Percentiles rank a stretch among this genome's conserved stretches.
phyloP scores from a whole-genome alignment of 345 rosid species.

The Abelmoschus esculentus region DNA sequence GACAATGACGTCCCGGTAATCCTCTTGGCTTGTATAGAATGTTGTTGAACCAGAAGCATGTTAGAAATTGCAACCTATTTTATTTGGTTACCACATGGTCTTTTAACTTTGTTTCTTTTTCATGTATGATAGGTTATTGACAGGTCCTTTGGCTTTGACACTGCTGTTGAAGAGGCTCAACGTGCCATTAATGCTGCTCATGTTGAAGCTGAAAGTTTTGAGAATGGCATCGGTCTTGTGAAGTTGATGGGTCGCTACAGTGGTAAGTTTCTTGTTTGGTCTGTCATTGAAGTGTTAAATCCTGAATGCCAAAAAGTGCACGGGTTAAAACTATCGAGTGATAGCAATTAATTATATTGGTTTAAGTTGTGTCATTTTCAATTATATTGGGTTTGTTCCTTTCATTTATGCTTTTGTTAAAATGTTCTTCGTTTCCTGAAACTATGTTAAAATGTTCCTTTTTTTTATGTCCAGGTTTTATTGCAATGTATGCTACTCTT shows the following conservation, averaged over 20 bases:
- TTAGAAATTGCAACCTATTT: conserved; percentile 2
- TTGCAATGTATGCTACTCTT: conserved; percentile 83
- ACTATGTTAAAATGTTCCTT: neutral
- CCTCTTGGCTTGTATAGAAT: neutral
- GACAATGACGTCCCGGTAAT: conserved; percentile 64
- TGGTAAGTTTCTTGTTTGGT: conserved; percentile 39
- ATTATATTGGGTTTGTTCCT: neutral
- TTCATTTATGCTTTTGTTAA: neutral
- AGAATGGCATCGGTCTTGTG: conserved; percentile 86
- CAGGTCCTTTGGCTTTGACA: conserved; percentile 83
- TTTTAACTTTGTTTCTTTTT: neutral
- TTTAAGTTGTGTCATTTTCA: too few relatives aligned
- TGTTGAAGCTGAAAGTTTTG: conserved; percentile 76
- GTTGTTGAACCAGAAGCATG: neutral
- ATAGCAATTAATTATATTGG: too few relatives aligned
- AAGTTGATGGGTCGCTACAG: conserved; percentile 89
- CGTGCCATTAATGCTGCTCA: conserved; percentile 91
- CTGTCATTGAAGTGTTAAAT: conserved; percentile 2
- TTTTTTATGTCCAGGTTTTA: conserved; percentile 42
- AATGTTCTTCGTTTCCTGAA: neutral
- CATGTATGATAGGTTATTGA: conserved; percentile 38
- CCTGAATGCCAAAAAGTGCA: neutral
- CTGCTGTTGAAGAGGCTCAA: conserved; percentile 97
- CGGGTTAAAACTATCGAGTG: neutral
- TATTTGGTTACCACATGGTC: neutral